Percentiles rank a stretch among this genome's conserved stretches.
These are phyloP conservation scores for Dillenia suffruticosa DNA, from an alignment of 164 flowering plant genomes.

Conservation along the genomic window DNA sequence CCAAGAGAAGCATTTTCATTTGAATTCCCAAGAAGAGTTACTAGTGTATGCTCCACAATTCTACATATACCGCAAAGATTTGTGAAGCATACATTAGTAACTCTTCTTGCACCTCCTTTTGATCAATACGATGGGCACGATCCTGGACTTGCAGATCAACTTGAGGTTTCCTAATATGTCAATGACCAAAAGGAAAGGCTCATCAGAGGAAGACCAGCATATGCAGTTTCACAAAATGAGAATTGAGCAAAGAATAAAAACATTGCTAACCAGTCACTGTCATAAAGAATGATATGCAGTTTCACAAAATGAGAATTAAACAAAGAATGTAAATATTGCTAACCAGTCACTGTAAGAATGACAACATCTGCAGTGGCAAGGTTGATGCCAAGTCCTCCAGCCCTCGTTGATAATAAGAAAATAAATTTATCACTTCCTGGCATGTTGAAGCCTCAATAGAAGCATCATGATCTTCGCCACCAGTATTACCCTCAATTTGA, in stretches of 20 bases:
- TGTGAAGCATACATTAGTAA: too few relatives aligned
- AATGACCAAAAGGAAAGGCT: neutral
- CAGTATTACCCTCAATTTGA: conserved; percentile 98
- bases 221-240: too few relatives aligned
- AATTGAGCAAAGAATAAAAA: too few relatives aligned
- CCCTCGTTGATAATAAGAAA: conserved; percentile 91
- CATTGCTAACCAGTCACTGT: too few relatives aligned
- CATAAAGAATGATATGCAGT: too few relatives aligned
- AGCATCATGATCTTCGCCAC: conserved; percentile 99
- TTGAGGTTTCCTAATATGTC: conserved; percentile 81
- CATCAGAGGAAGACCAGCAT: neutral
- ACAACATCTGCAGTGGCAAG: conserved; percentile 99
- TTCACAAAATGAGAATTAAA: neutral
- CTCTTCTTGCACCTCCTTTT: too few relatives aligned
- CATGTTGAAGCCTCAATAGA: conserved; percentile 81
- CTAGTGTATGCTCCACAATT: conserved; percentile 18
- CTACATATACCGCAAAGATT: conserved; percentile 11
- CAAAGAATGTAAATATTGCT: conserved; percentile 8
- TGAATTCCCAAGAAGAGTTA: conserved; percentile 17
- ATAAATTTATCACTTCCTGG: conserved; percentile 98
- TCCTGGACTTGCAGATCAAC: conserved; percentile 99
- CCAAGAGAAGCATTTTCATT: neutral
- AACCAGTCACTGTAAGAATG: conserved; percentile 96
- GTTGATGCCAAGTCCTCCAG: conserved; percentile 99
- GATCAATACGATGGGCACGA: too few relatives aligned